phyloP scores from a whole-genome alignment of 345 rosid species.

The Eutrema heterophyllum region DNA sequence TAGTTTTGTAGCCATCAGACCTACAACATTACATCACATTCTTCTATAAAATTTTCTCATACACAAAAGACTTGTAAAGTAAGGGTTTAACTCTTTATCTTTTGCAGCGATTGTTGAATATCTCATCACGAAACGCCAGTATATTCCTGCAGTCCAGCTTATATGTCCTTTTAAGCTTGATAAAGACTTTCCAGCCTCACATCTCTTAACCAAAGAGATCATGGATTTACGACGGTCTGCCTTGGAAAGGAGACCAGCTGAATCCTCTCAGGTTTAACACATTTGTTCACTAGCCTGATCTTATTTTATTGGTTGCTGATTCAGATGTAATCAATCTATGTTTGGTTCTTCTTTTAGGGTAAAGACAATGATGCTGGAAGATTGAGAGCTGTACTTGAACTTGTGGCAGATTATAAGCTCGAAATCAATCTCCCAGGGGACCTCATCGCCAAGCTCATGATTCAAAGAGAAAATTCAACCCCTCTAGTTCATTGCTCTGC shows the following conservation, averaged over 20 bases:
- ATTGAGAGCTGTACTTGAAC: constrained; percentile 18
- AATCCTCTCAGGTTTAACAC: not conserved
- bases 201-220: constrained; percentile 18
- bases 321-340: not conserved
- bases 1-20: not conserved
- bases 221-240: not conserved
- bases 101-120: constrained; percentile 13
- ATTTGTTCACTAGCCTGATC: not conserved
- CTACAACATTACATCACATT: not conserved
- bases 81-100: not conserved
- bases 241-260: not conserved
- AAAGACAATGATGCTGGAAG: constrained; percentile 11
- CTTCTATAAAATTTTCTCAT: not conserved
- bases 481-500: not conserved
- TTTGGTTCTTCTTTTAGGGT: not conserved
- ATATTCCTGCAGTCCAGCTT: constrained; percentile 12
- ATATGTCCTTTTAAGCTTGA: constrained; percentile 6
- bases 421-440: constrained; percentile 10
- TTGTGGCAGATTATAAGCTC: constrained; percentile 12
- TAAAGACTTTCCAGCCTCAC: not conserved
- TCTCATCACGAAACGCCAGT: not conserved
- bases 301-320: not conserved
- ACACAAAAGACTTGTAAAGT: not conserved
- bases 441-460: constrained; percentile 16
- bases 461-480: constrained; percentile 7